Percentiles rank a stretch among this genome's conserved stretches.
These are phyloP conservation scores for Colletotrichum kahawae DNA, from an alignment of 2,329 filamentous ascomycete genomes.

Conservation along the genomic window DNA sequence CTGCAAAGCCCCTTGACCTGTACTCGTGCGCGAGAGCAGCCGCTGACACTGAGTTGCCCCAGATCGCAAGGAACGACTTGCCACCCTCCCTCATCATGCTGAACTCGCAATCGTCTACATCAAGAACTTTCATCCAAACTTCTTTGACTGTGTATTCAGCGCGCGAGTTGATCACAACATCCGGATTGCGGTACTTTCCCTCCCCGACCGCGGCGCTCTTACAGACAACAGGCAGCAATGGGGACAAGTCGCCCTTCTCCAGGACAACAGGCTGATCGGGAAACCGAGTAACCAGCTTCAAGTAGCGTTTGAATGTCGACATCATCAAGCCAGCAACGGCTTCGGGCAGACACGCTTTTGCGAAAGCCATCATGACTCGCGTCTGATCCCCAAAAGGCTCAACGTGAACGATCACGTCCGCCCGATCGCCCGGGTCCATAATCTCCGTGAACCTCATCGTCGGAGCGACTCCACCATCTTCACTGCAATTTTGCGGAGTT, in stretches of 20 bases:
- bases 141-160: background rate
- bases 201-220: background rate
- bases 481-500: background rate
- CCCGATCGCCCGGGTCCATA: background rate
- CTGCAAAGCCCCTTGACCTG: background rate
- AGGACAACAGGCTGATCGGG: background rate
- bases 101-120: background rate
- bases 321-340: background rate
- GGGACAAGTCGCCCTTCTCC: background rate
- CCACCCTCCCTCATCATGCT: background rate
- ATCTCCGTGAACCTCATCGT: background rate
- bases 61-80: background rate
- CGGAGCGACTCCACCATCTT: background rate
- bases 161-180: too few relatives aligned
- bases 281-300: background rate
- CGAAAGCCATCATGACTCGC: background rate
- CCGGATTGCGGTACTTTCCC: background rate
- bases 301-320: background rate
- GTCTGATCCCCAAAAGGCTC: background rate
- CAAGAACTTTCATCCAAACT: background rate
- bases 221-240: background rate
- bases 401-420: background rate
- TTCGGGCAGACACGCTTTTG: background rate
- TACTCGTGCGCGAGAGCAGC: background rate
- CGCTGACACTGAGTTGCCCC: conserved; percentile 2